Conservation (phyloP, 257 asterid genomes). For the Solanum sejunctum region DNA sequence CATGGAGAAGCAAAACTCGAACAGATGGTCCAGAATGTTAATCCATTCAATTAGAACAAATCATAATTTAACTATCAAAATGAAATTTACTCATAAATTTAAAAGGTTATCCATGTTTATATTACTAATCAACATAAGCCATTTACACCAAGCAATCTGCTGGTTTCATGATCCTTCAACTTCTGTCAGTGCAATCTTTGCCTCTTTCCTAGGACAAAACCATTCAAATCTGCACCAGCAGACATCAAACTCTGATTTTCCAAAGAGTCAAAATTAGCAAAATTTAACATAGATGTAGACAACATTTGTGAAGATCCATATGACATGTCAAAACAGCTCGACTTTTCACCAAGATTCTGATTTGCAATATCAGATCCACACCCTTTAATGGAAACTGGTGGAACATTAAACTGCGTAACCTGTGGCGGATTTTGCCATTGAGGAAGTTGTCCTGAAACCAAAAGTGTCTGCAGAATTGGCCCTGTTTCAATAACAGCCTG, state of each 20-base stretch:
- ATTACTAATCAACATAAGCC: background rate
- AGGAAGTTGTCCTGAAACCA: constrained; percentile 79
- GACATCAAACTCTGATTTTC: constrained; percentile 10
- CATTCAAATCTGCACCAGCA: constrained; percentile 10
- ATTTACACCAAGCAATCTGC: background rate
- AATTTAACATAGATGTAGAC: constrained; percentile 23
- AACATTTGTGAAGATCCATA: constrained; percentile 30
- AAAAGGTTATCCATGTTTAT: background rate
- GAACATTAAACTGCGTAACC: constrained; percentile 36
- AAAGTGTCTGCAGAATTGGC: constrained; percentile 54
- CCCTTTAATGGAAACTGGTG: constrained; percentile 32
- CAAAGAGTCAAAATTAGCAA: constrained; percentile 1
- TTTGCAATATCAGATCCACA: constrained; percentile 1
- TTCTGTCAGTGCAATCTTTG: constrained; percentile 27
- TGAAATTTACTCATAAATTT: too few species aligned
- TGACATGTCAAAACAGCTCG: constrained; percentile 13
- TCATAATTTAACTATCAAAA: background rate
- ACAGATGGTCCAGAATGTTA: too few species aligned
- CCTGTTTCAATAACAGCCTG: constrained; percentile 53
- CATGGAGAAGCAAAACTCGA: too few species aligned
- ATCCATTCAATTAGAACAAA: background rate
- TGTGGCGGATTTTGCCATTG: constrained; percentile 85
- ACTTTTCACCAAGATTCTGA: too few species aligned
- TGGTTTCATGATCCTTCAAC: background rate
- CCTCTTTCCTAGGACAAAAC: constrained; percentile 14